Evolutionary conservation across 495 filamentous ascomycete species (phyloP).

Genomic region (Achaetomiella virescens): DNA sequence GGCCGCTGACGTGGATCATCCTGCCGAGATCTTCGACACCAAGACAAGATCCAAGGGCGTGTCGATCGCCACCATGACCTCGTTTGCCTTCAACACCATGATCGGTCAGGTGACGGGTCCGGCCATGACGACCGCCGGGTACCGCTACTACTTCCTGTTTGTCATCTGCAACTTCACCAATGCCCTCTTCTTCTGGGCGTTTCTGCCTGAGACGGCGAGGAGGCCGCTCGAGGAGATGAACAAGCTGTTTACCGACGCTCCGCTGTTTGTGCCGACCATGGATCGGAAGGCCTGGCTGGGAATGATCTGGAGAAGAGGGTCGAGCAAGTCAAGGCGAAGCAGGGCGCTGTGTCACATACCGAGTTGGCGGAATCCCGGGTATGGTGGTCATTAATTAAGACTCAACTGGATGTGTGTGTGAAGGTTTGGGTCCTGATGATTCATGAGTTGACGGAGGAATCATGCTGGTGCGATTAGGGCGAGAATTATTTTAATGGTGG

Average conservation of each 20-base stretch:
- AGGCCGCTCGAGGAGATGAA: conserved; percentile 13
- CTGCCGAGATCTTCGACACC: conserved; percentile 7
- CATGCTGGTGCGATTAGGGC: no score
- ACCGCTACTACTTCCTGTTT: conserved; percentile 1
- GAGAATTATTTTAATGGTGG: no score
- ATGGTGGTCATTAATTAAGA: no score
- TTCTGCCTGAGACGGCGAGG: conserved; percentile 8
- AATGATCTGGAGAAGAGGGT: conserved; percentile 5
- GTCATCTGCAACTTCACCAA: conserved; percentile 13
- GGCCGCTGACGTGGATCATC: conserved; percentile 9
- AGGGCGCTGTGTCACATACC: not conserved
- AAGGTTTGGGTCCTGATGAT: no score
- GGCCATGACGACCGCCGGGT: conserved; percentile 4
- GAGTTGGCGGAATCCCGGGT: not conserved
- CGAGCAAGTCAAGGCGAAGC: conserved; percentile 10
- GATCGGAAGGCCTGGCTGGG: conserved; percentile 1
- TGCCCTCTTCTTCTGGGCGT: conserved; percentile 10
- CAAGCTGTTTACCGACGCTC: conserved; percentile 2
- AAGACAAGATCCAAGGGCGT: conserved; percentile 8
- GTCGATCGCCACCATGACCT: conserved; percentile 9
- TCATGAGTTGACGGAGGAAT: no score
- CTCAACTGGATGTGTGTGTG: no score
- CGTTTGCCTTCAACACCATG: conserved; percentile 12
- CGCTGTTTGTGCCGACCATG: conserved; percentile 9
- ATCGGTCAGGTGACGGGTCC: conserved; percentile 7